Percentiles rank a stretch among this genome's conserved stretches.
phyloP scores from a whole-genome alignment of 192 early-diverging fungal genomes.

The Backusella parvicylindrica region DNA sequence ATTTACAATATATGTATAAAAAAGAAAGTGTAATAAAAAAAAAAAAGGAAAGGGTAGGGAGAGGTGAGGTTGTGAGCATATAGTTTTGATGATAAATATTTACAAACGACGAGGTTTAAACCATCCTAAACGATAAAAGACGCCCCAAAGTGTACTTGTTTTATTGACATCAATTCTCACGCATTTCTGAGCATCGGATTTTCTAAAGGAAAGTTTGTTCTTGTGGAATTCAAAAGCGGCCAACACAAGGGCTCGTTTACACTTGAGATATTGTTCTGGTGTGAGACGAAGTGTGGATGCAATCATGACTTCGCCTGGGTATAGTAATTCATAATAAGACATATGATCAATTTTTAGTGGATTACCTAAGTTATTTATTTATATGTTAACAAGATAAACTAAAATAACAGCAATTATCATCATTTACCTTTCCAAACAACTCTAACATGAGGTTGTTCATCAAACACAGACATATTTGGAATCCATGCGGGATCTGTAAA shows the following conservation, averaged over 20 bases:
- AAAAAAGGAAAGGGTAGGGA: not conserved
- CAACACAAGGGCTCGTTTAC: conserved; percentile 75
- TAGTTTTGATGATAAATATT: not conserved
- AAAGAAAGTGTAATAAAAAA: not conserved
- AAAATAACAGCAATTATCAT: too few species aligned
- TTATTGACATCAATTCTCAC: conserved; percentile 95
- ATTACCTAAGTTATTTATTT: conserved; percentile 29
- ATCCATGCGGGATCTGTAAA: conserved; percentile 17
- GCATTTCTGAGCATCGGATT: conserved; percentile 88
- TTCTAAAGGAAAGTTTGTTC: conserved; percentile 60
- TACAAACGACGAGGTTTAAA: conserved; percentile 34
- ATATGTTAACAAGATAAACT: not conserved
- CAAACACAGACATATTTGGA: conserved; percentile 16
- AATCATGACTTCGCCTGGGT: conserved; percentile 63
- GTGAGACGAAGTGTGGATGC: conserved; percentile 80
- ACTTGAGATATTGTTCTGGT: conserved; percentile 79
- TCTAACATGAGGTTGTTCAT: conserved; percentile 9
- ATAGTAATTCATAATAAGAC: conserved; percentile 50
- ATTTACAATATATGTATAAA: not conserved
- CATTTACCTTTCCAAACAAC: conserved; percentile 29
- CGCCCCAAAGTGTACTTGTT: conserved; percentile 80
- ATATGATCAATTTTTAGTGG: conserved; percentile 37
- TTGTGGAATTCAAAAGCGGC: conserved; percentile 46
- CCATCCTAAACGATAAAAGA: conserved; percentile 86
- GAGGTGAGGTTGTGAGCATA: too few species aligned